A percentile compares a stretch with the other conserved stretches of the same genome.
Conservation (phyloP, 768 basidiomycete genomes). For the Mycena haematopus region DNA sequence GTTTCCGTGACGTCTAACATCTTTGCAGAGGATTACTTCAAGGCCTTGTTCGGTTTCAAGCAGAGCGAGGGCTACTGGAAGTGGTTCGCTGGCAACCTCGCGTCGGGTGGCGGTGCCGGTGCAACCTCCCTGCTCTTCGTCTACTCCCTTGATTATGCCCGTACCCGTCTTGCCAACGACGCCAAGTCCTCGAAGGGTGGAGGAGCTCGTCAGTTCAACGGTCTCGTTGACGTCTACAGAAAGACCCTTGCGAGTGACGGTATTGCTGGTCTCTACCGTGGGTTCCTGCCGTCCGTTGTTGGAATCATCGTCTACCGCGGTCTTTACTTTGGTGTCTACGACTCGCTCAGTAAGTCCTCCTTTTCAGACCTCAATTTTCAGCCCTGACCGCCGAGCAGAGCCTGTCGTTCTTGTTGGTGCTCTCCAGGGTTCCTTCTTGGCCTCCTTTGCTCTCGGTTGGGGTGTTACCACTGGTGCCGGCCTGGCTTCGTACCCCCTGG, state of each 20-base stretch:
- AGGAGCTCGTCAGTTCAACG: conserved; percentile 96
- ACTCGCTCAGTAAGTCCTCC: conserved; percentile 71
- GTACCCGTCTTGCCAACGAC: conserved; percentile 98
- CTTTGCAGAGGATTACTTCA: conserved; percentile 91
- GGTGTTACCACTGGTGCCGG: conserved; percentile 99
- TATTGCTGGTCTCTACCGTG: conserved; percentile 99
- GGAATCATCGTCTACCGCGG: conserved; percentile 99
- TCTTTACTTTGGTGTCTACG: conserved; percentile 98
- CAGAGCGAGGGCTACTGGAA: conserved; percentile 97
- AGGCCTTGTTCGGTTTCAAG: conserved; percentile 98
- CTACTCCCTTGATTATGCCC: conserved; percentile 99
- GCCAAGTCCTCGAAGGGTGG: conserved; percentile 96
- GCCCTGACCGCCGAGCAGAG: conserved; percentile 55
- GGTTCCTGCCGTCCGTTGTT: conserved; percentile 98
- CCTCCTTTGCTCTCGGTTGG: conserved; percentile 97
- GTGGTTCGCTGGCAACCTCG: conserved; percentile 98
- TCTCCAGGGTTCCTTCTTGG: conserved; percentile 95
- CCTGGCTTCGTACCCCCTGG: conserved; percentile 96
- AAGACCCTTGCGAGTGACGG: conserved; percentile 98
- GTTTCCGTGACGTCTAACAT: conserved; percentile 16
- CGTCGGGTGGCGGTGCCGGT: conserved; percentile 99
- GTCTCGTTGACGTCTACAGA: conserved; percentile 94
- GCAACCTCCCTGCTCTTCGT: conserved; percentile 98
- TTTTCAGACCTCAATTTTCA: conserved; percentile 25
- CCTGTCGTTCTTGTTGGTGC: conserved; percentile 97